Conservation (phyloP, 352 stramenopile genomes). For the Halophytophthora polymorphica region DNA sequence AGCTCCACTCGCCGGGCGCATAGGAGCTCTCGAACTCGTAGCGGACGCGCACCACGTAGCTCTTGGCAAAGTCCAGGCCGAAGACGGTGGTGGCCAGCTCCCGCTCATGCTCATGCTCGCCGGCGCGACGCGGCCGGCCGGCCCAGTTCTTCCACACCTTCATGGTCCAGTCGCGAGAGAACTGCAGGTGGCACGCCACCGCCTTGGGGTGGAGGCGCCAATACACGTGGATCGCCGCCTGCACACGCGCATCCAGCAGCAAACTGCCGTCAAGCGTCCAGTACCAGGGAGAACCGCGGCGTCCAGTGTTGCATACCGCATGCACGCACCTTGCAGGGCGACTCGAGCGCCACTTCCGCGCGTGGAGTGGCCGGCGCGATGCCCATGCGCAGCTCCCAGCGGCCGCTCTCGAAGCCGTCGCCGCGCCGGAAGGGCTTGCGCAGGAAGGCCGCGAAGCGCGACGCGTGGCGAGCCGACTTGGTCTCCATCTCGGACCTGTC, state of each 20-base stretch:
- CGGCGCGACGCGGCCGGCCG: slow-evolving; percentile 36
- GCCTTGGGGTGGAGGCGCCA: slow-evolving; percentile 57
- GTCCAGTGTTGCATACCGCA: too few relatives aligned
- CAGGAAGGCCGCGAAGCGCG: slow-evolving; percentile 56
- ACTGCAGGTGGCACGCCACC: slow-evolving; percentile 63
- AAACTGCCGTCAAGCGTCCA: too few relatives aligned
- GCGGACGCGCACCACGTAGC: slow-evolving; percentile 68
- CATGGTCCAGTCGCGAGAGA: slow-evolving; percentile 67
- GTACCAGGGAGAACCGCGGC: not conserved
- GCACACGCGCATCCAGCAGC: not conserved
- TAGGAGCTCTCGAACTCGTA: slow-evolving; percentile 58
- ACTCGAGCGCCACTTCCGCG: slow-evolving; percentile 46
- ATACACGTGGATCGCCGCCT: slow-evolving; percentile 62
- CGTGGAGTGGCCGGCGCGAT: slow-evolving; percentile 44
- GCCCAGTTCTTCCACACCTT: slow-evolving; percentile 82
- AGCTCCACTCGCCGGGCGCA: slow-evolving; percentile 57
- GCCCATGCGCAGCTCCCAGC: slow-evolving; percentile 38
- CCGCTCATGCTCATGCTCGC: slow-evolving; percentile 41
- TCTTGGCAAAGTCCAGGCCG: slow-evolving; percentile 70
- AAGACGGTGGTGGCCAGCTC: slow-evolving; percentile 65
- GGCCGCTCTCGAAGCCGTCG: slow-evolving; percentile 46
- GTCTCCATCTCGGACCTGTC: slow-evolving; percentile 54
- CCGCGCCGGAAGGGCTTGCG: slow-evolving; percentile 63
- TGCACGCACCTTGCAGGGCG: slow-evolving; percentile 72
- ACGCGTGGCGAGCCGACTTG: slow-evolving; percentile 49